phyloP scores from a whole-genome alignment of 225 moss, liverwort and hornwort genomes.

The Physcomitrium patens region DNA sequence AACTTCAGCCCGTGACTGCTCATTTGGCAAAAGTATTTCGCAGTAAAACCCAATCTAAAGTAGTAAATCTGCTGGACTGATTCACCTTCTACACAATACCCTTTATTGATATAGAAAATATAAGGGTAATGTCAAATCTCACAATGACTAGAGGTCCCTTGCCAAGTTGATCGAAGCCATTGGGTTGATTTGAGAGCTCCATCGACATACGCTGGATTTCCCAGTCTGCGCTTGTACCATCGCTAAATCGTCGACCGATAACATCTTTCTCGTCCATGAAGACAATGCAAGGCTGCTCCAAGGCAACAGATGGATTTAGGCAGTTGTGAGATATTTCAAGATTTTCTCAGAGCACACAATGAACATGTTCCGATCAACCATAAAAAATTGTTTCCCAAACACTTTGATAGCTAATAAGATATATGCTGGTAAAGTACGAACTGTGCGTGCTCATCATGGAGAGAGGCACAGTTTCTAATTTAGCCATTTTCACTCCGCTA shows the following conservation, averaged over 20 bases:
- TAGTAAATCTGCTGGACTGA: constrained; percentile 53
- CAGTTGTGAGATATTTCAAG: constrained; percentile 20
- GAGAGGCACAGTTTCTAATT: background rate
- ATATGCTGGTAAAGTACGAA: constrained; percentile 10
- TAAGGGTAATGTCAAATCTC: background rate
- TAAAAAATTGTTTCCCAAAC: background rate
- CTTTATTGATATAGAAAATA: too few species aligned
- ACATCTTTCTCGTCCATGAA: constrained; percentile 86
- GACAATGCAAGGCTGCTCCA: constrained; percentile 73
- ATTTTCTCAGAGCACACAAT: constrained; percentile 10
- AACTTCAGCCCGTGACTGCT: constrained; percentile 65
- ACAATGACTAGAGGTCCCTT: constrained; percentile 39
- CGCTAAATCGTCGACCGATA: constrained; percentile 70
- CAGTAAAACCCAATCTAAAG: too few species aligned
- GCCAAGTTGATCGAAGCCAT: constrained; percentile 81
- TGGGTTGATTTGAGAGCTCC: constrained; percentile 78
- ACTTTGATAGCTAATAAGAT: background rate
- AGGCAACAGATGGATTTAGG: constrained; percentile 4
- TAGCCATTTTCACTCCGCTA: background rate
- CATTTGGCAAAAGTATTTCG: constrained; percentile 68
- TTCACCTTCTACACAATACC: constrained; percentile 27
- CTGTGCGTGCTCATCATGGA: background rate
- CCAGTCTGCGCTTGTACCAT: constrained; percentile 75
- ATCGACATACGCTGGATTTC: constrained; percentile 67
- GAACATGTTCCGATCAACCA: constrained; percentile 9